Percentiles rank a stretch among this genome's conserved stretches.
Evolutionary conservation across 192 early-diverging fungal species (phyloP).

Genomic region (Diversispora eburnea): DNA sequence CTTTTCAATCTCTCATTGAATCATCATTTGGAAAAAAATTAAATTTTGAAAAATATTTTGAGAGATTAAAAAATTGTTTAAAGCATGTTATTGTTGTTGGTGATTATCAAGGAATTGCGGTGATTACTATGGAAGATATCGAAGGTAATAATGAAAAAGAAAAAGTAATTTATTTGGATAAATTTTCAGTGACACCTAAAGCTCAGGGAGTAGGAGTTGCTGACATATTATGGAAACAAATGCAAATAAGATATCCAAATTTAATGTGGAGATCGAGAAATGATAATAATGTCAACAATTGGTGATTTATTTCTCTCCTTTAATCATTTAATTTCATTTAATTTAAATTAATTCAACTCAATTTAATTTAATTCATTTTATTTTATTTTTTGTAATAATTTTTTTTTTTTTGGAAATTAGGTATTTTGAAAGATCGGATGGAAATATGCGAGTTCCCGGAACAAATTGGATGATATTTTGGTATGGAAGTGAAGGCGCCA

Average conservation of each 20-base stretch:
- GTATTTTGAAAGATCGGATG: conserved; percentile 88
- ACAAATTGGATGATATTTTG: conserved; percentile 88
- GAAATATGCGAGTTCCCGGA: conserved; percentile 61
- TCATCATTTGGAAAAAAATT: conserved; percentile 69
- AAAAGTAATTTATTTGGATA: conserved; percentile 67
- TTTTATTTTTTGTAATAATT: background rate
- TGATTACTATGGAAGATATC: conserved; percentile 70
- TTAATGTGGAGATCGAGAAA: conserved; percentile 80
- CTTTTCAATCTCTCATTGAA: conserved; percentile 65
- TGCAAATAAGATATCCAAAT: conserved; percentile 66
- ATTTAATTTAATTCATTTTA: background rate
- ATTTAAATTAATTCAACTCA: conserved; percentile 32
- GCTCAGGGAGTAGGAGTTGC: conserved; percentile 90
- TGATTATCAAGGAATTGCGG: conserved; percentile 87
- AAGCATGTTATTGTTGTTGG: conserved; percentile 76
- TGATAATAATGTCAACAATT: conserved; percentile 89
- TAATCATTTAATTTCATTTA: background rate
- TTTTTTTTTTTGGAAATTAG: conserved; percentile 30
- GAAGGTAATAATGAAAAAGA: background rate
- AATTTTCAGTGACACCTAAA: conserved; percentile 83
- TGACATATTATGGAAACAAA: conserved; percentile 88
- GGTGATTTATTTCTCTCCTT: conserved; percentile 47
- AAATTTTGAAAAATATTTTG: conserved; percentile 53
- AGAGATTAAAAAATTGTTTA: conserved; percentile 49
- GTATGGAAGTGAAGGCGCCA: conserved; percentile 57